Evolutionary conservation across 495 filamentous ascomycete species (phyloP), one percentile per base, ranked within the genome.

Genomic region (Daldinia caldariorum): DNA sequence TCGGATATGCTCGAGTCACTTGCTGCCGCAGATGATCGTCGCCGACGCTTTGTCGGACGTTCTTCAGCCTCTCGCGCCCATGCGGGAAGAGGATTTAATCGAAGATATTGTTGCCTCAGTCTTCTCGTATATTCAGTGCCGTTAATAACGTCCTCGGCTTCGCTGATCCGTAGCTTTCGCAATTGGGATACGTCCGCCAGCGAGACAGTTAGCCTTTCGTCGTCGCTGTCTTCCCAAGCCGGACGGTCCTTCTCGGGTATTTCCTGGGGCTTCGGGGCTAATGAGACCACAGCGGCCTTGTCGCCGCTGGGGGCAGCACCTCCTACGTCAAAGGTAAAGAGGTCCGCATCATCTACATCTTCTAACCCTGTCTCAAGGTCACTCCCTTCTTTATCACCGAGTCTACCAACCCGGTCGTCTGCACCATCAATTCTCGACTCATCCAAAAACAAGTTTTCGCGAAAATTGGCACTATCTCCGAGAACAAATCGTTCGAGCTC

Each of bases 221-320:
- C 95, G 71, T 98, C 95, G 79, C 94, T 97, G 80, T 99, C 95
- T 69, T 93, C 88, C 95, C 95, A 99, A 13, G 92, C 90, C 10
- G 91, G 80, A 61, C 63, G 61, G 1, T 77, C 72, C 0, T 78
- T 78, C 10, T 80, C 76, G 26, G 77, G 75, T 2, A 76, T 74
- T 20, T 79, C 72, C 16, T 61, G 73, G n/a, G 74, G 66, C 6
- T 79, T 78, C 34, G 81, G 79, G 6, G 75, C 70, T n/a, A 83
- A 73, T 4, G 76, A 79, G 29, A 76, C 67, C 39, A 74, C 68
- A 18, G 78, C 62, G n/a, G 66, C 62, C 22, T 80, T 80, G 2
- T 73, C 70, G 8, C 71, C 79, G 5, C 71, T 77, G 51, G 75
- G 72, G 3, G 75, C 70, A 6, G 76, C 72, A 50, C 77, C 69